phyloP scores from a whole-genome alignment of 169 alveolate species.

The Eimeria acervulina region DNA sequence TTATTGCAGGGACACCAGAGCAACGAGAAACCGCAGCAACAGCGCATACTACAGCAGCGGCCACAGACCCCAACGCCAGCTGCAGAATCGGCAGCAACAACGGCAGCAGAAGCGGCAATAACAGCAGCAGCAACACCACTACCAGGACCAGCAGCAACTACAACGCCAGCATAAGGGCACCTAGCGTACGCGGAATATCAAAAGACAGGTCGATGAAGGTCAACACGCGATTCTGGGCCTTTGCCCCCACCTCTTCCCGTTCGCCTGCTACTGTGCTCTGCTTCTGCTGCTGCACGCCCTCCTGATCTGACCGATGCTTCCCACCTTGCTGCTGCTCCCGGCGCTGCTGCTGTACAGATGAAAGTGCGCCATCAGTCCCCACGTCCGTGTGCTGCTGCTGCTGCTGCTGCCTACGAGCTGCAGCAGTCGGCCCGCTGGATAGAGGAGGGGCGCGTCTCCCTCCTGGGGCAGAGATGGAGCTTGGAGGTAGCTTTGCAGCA shows the following conservation, averaged over 20 bases:
- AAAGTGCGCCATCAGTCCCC: neutral
- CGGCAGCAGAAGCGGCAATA: neutral
- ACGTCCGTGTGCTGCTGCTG: neutral
- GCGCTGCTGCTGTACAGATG: neutral
- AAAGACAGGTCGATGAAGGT: constrained; percentile 58
- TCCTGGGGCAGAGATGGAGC: constrained; percentile 46
- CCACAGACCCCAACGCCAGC: neutral
- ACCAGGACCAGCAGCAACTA: neutral
- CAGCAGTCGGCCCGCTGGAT: constrained; percentile 23
- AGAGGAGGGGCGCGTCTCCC: constrained; percentile 45
- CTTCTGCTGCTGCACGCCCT: constrained; percentile 44
- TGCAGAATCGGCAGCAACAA: neutral
- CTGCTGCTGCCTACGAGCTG: constrained; percentile 21
- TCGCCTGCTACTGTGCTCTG: constrained; percentile 32
- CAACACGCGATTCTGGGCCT: neutral
- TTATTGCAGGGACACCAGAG: neutral
- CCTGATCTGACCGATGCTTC: neutral
- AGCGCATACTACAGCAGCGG: neutral
- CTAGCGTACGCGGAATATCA: constrained; percentile 55
- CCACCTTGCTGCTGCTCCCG: neutral
- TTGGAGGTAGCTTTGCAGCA: constrained; percentile 57
- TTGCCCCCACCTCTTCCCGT: neutral
- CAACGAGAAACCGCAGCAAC: neutral
- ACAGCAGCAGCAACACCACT: neutral
- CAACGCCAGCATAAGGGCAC: neutral